These are phyloP conservation scores for Cyclostephanos tholiformis DNA, from an alignment of 108 stramenopile species.

Conservation along the genomic window DNA sequence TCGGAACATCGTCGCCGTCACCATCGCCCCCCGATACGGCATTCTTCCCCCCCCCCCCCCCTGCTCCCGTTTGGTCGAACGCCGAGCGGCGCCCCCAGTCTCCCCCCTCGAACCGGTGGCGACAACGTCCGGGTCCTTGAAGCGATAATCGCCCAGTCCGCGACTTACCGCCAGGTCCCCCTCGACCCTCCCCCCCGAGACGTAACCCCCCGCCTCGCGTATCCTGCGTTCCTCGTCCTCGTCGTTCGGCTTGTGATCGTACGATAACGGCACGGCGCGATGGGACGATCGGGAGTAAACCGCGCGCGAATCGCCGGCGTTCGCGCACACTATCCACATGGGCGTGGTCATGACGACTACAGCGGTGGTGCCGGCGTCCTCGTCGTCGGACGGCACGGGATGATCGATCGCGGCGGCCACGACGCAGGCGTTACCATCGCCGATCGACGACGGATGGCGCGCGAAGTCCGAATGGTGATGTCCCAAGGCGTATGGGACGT, in stretches of 20 bases:
- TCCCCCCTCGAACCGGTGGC: constrained; percentile 36
- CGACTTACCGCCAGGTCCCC: constrained; percentile 92
- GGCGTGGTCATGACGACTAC: constrained; percentile 86
- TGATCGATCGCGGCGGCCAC: constrained; percentile 18
- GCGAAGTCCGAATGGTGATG: neutral
- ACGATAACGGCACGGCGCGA: constrained; percentile 65
- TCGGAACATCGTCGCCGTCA: constrained; percentile 10
- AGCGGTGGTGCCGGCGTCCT: constrained; percentile 88
- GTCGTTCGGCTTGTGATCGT: constrained; percentile 93
- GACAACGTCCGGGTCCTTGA: constrained; percentile 65
- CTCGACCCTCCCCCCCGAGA: constrained; percentile 82
- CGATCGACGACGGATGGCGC: neutral
- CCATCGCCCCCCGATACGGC: neutral
- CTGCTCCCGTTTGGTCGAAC: neutral
- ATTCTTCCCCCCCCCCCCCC: constrained; percentile 5
- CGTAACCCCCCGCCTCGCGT: constrained; percentile 68
- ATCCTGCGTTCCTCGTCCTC: constrained; percentile 69
- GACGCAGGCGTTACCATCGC: neutral
- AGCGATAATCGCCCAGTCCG: constrained; percentile 89
- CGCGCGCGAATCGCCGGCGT: constrained; percentile 95
- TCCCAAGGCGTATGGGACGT: constrained; percentile 35
- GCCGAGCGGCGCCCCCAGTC: constrained; percentile 8
- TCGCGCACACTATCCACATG: constrained; percentile 87
- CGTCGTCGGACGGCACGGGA: constrained; percentile 34
- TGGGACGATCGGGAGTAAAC: constrained; percentile 50